Conservation (phyloP, 164 flowering plant species). For the Santalum album region DNA sequence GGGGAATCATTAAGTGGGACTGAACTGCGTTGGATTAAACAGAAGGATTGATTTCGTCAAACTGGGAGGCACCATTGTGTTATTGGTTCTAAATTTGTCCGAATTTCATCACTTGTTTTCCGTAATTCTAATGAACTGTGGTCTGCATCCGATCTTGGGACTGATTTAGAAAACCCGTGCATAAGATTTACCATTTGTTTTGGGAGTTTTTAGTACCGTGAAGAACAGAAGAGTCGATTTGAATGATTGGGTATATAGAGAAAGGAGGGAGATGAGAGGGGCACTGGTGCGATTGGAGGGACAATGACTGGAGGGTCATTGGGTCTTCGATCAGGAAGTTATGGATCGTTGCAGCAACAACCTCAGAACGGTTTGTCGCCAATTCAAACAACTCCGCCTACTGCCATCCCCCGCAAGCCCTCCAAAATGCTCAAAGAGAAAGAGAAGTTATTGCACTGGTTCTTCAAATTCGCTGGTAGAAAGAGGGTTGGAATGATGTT, state of each 20-base stretch:
- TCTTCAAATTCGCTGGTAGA: slow-evolving; percentile 53
- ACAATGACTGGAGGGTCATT: slow-evolving; percentile 67
- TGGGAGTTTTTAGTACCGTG: too few species aligned
- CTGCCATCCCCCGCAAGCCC: slow-evolving; percentile 24
- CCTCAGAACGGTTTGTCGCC: slow-evolving; percentile 31
- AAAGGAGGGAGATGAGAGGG: slow-evolving; percentile 22
- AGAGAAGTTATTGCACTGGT: slow-evolving; percentile 43
- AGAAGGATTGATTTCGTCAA: too few species aligned
- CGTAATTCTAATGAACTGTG: too few species aligned
- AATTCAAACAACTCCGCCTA: slow-evolving; percentile 21
- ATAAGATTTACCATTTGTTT: too few species aligned
- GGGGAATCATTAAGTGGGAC: too few species aligned
- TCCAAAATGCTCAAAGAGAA: slow-evolving; percentile 53
- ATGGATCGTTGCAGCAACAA: slow-evolving; percentile 19
- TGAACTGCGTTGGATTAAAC: too few species aligned
- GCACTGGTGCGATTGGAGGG: slow-evolving; percentile 11
- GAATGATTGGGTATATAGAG: background rate
- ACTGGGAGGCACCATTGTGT: background rate
- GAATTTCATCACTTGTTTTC: too few species aligned
- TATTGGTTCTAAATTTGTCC: background rate
- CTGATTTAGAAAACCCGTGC: too few species aligned
- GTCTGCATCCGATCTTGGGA: too few species aligned
- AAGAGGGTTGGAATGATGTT: slow-evolving; percentile 62
- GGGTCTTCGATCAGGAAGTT: slow-evolving; percentile 26
- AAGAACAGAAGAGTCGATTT: background rate